Percentiles rank a stretch among this genome's conserved stretches.
Conservation (phyloP, 192 early-diverging fungal species). For the Funneliformis geosporum region DNA sequence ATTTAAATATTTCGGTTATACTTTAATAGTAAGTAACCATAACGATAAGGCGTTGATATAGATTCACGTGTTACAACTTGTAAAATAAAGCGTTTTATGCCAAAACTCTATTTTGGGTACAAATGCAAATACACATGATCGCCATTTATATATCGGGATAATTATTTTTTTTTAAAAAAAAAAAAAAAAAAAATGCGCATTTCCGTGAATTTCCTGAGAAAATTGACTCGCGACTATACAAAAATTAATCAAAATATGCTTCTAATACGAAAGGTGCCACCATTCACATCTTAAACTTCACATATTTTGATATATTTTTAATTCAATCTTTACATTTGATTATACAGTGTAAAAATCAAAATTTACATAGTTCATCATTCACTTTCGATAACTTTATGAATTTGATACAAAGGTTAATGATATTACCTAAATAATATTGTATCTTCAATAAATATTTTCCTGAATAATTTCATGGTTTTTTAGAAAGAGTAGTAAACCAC, state of each 20-base stretch:
- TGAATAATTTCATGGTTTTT: neutral
- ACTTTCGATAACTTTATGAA: neutral
- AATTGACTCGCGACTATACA: neutral
- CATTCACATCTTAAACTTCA: neutral
- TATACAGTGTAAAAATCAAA: neutral
- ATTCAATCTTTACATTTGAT: neutral
- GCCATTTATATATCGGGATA: no score
- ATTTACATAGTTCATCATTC: neutral
- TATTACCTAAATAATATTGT: neutral
- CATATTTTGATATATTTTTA: neutral
- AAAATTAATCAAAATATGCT: neutral
- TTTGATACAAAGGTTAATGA: neutral
- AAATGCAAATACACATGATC: no score
- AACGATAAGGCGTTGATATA: no score
- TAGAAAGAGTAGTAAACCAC: slow-evolving; percentile 18
- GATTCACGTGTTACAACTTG: no score
- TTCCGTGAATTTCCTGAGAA: neutral
- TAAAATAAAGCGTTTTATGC: no score
- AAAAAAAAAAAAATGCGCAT: neutral
- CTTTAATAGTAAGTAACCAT: no score
- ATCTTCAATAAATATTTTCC: neutral
- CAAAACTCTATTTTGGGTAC: no score
- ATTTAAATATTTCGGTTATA: no score
- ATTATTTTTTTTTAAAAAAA: no score
- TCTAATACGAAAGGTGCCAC: neutral